Conservation (phyloP, 495 filamentous ascomycete genomes). For the Schizothecium vesticola region DNA sequence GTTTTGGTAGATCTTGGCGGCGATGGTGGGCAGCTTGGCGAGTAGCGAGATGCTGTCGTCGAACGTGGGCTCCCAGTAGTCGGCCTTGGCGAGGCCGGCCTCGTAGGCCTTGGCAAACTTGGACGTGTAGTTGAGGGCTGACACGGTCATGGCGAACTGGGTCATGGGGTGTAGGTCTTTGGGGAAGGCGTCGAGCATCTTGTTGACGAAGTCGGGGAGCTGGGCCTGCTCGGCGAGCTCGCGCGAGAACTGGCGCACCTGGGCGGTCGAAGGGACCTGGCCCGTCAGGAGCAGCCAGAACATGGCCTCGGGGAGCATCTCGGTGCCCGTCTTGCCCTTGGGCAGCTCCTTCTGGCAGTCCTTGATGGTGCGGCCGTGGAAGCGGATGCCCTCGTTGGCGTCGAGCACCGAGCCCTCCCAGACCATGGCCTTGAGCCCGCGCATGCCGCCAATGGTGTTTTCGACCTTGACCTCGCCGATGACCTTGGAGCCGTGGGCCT, state of each 20-base stretch:
- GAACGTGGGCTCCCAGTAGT: constrained; percentile 98
- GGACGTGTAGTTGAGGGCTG: constrained; percentile 85
- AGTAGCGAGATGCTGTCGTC: constrained; percentile 92
- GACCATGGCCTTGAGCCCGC: constrained; percentile 93
- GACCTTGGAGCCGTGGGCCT: constrained; percentile 71
- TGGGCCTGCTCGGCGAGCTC: constrained; percentile 81
- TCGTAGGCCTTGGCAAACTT: constrained; percentile 91
- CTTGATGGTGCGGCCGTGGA: constrained; percentile 96
- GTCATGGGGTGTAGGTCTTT: constrained; percentile 93
- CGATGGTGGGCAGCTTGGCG: constrained; percentile 93
- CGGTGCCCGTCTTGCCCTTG: constrained; percentile 88
- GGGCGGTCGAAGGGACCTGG: constrained; percentile 73
- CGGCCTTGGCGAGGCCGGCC: constrained; percentile 80
- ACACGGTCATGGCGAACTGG: constrained; percentile 90
- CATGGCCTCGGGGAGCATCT: constrained; percentile 99
- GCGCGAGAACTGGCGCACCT: constrained; percentile 74
- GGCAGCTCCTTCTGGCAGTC: constrained; percentile 92
- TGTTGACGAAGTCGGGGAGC: constrained; percentile 77
- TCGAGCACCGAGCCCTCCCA: constrained; percentile 99
- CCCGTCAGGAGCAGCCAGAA: constrained; percentile 98
- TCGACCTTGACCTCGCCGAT: constrained; percentile 93
- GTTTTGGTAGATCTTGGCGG: constrained; percentile 95
- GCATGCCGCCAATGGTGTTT: constrained; percentile 93
- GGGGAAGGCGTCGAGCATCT: constrained; percentile 88
- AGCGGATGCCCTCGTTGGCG: constrained; percentile 93